Evolutionary conservation across 208 protist species (phyloP).

Genomic region (Novymonas esmeraldas): DNA sequence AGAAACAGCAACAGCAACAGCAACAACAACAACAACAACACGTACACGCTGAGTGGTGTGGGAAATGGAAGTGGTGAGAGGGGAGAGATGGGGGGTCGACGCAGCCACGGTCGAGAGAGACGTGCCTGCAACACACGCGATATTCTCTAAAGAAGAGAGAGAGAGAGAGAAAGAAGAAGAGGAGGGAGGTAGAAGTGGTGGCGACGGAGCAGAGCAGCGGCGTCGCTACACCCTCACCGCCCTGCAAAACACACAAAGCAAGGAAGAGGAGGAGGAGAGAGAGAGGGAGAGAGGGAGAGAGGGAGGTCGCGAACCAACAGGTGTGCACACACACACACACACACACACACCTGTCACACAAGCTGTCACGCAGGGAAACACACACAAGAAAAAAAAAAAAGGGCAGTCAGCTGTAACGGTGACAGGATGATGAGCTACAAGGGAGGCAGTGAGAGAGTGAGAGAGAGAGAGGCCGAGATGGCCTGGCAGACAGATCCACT

Average conservation of each 20-base stretch:
- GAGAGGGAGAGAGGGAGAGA: not conserved
- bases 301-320: not conserved
- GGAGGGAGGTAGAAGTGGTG: slow-evolving; percentile 11
- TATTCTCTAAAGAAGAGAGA: not conserved
- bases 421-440: not conserved
- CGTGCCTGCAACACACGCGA: not conserved
- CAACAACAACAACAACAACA: not conserved
- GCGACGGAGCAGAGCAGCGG: not conserved
- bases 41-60: not conserved
- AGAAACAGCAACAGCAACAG: not conserved
- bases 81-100: not conserved
- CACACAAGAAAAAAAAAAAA: not conserved
- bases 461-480: not conserved
- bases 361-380: not conserved
- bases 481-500: not conserved
- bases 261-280: not conserved
- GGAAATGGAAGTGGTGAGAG: not conserved
- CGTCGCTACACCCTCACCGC: not conserved
- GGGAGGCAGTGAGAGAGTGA: not conserved
- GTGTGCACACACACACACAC: not conserved
- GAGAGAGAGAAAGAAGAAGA: not conserved
- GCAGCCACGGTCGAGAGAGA: not conserved
- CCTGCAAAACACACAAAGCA: not conserved
- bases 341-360: not conserved
- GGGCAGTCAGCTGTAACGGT: not conserved